Percentiles rank a stretch among this genome's conserved stretches.
Conservation (phyloP, 306 rosid genomes). For the Acacia acuminata region DNA sequence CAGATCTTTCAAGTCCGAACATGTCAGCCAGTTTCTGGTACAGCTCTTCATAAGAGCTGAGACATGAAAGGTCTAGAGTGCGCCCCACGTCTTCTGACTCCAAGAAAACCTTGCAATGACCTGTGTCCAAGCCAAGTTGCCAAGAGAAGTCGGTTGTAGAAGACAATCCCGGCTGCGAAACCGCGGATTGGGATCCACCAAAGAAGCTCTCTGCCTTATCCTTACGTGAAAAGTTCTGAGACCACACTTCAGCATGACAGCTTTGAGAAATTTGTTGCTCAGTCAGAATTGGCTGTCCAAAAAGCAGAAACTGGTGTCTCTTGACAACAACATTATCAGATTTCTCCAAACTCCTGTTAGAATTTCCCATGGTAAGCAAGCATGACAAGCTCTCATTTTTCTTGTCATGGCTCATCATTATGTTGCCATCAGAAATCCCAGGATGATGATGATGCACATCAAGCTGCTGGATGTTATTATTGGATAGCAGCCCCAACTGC, state of each 20-base stretch:
- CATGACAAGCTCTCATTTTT: slow-evolving; percentile 65
- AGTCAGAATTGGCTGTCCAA: slow-evolving; percentile 91
- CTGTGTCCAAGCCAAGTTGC: slow-evolving; percentile 66
- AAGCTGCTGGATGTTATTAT: slow-evolving; percentile 52
- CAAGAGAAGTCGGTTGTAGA: slow-evolving; percentile 57
- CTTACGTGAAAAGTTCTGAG: background rate
- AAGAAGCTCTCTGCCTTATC: slow-evolving; percentile 51
- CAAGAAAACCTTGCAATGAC: slow-evolving; percentile 93
- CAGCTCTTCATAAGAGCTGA: slow-evolving; percentile 81
- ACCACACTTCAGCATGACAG: slow-evolving; percentile 39
- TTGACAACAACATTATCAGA: slow-evolving; percentile 48
- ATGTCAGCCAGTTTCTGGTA: slow-evolving; percentile 67
- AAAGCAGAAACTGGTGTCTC: slow-evolving; percentile 83
- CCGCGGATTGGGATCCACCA: slow-evolving; percentile 42
- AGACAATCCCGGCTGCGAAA: slow-evolving; percentile 49
- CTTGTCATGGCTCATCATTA: slow-evolving; percentile 40
- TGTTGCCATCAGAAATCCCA: slow-evolving; percentile 46
- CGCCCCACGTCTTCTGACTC: slow-evolving; percentile 93
- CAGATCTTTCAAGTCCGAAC: slow-evolving; percentile 75
- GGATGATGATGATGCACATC: slow-evolving; percentile 51
- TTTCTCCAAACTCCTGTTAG: slow-evolving; percentile 63
- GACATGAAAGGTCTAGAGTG: slow-evolving; percentile 65
- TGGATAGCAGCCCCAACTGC: slow-evolving; percentile 72
- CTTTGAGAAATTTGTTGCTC: slow-evolving; percentile 80
- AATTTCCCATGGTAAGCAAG: slow-evolving; percentile 69